Conservation (phyloP, 805 yeast species). For the Schwanniomyces polymorphus region DNA sequence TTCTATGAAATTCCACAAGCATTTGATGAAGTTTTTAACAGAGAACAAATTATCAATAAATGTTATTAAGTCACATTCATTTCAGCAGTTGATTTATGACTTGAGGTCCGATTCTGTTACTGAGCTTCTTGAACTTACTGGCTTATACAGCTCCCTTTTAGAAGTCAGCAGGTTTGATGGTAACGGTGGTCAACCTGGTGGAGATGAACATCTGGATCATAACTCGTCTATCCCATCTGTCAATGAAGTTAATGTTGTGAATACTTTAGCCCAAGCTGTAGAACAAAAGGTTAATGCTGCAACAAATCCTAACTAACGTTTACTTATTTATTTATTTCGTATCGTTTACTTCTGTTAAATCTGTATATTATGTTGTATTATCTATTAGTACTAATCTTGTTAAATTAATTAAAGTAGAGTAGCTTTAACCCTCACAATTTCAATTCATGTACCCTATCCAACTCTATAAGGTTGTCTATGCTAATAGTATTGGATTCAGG, state of each 20-base stretch:
- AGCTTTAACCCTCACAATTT: slow-evolving; percentile 13
- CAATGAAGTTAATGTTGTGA: slow-evolving; percentile 25
- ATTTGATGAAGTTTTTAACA: slow-evolving; percentile 48
- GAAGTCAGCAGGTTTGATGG: slow-evolving; percentile 39
- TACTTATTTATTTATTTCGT: not conserved
- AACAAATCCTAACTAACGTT: slow-evolving; percentile 1
- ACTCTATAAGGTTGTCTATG: slow-evolving; percentile 27
- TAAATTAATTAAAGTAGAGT: not conserved
- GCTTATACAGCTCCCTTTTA: slow-evolving; percentile 42
- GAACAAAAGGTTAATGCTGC: slow-evolving; percentile 15
- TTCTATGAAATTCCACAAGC: slow-evolving; percentile 48
- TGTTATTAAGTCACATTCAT: slow-evolving; percentile 49
- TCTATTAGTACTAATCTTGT: not conserved
- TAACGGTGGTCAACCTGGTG: slow-evolving; percentile 4
- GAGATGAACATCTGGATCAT: slow-evolving; percentile 5
- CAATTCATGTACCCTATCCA: slow-evolving; percentile 34
- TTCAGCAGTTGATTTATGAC: slow-evolving; percentile 52
- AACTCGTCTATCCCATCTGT: slow-evolving; percentile 12
- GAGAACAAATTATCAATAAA: slow-evolving; percentile 53
- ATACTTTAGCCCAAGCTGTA: slow-evolving; percentile 17
- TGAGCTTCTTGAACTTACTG: slow-evolving; percentile 48
- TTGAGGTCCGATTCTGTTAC: slow-evolving; percentile 47
- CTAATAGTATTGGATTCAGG: slow-evolving; percentile 9
- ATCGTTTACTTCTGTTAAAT: not conserved
- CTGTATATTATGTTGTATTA: slow-evolving; percentile 3